Evolutionary conservation across 106 monocot species (phyloP), one percentile per base, ranked within the genome.

Genomic region (Posidonia australis): DNA sequence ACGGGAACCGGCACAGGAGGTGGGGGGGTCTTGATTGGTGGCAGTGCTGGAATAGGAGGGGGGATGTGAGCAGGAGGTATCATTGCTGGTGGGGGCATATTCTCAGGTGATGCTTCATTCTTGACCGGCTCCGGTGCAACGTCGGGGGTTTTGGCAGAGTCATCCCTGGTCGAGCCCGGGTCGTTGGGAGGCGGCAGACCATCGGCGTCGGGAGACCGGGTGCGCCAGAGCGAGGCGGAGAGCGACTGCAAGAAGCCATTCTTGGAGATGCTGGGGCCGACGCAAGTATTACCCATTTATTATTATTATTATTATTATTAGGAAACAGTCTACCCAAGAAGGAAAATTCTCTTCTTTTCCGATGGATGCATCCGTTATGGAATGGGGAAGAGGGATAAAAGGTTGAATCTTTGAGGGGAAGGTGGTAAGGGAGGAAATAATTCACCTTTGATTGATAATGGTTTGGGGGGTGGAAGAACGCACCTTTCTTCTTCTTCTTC

Each of bases 221-320:
- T 10, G 9, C 77, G 73, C 79, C 79, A 84, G 7, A 84, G 42
- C 10, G 70, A 63, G 46, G 80, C 78, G 14, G 83, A 80, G 3
- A 84, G 73, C 0, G 83, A 80, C 36, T 84, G 80, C 57, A 84
- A 58, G 54, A 84, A 84, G 10, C 80, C 83, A 19, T 63, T 71
- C 64, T 67, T 76, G 12, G 66, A 52, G 46, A 77, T 57, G 62
- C 76, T 75, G 36, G 83, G 83, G 10, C 83, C 83, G n/a, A 84
- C 83, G 52, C 83, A 84, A 4, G 70, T 70, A 70, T 84, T 84
- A 1, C 83, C 83, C 83, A 84, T 84, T 54, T 22, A 7, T 36
- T 7, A 7, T 4, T 36, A 7, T 36, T 36, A 36, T n/a, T n/a
- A 7, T 36, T 7, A 7, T 4, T 36, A 7, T 36, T 36, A 36